These are phyloP conservation scores for Waitea zeae DNA, from an alignment of 1,284 basidiomycete species.

Conservation along the genomic window DNA sequence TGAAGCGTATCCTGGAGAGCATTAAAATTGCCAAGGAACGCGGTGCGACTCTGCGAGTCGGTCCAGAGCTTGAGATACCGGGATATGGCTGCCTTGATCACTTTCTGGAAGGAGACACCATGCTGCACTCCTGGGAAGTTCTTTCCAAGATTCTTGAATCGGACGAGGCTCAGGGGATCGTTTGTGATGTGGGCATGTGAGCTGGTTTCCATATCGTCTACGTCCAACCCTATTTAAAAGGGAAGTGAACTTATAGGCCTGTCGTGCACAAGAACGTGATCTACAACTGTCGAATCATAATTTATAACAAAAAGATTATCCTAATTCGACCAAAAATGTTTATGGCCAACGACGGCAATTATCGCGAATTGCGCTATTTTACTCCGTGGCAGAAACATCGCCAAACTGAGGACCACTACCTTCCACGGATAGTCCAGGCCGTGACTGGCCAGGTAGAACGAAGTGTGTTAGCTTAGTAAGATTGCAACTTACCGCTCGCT, in stretches of 20 bases:
- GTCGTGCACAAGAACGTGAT: constrained; percentile 92
- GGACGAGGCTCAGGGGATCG: constrained; percentile 58
- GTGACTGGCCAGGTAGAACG: constrained; percentile 75
- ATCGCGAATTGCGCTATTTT: constrained; percentile 91
- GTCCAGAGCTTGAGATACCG: constrained; percentile 97
- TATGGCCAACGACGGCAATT: constrained; percentile 98
- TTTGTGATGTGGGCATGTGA: constrained; percentile 91
- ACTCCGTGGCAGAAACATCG: constrained; percentile 88
- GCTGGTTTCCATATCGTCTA: constrained; percentile 14
- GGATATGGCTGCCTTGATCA: constrained; percentile 94
- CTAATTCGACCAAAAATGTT: constrained; percentile 98
- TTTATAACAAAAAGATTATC: constrained; percentile 74
- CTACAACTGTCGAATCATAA: constrained; percentile 91
- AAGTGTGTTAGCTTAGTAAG: not conserved
- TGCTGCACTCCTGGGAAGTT: constrained; percentile 94
- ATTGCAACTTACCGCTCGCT: not conserved
- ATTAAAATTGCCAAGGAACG: constrained; percentile 77
- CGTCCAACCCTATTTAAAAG: not conserved
- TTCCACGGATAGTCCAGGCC: constrained; percentile 75
- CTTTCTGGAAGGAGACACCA: constrained; percentile 84
- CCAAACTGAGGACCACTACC: constrained; percentile 76
- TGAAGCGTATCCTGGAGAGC: constrained; percentile 80
- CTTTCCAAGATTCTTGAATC: constrained; percentile 74
- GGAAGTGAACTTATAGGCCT: constrained; percentile 60
- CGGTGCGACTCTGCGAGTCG: constrained; percentile 90